Evolutionary conservation across 2,329 filamentous ascomycete genomes (phyloP).

Genomic region (Ophiostoma piceae): DNA sequence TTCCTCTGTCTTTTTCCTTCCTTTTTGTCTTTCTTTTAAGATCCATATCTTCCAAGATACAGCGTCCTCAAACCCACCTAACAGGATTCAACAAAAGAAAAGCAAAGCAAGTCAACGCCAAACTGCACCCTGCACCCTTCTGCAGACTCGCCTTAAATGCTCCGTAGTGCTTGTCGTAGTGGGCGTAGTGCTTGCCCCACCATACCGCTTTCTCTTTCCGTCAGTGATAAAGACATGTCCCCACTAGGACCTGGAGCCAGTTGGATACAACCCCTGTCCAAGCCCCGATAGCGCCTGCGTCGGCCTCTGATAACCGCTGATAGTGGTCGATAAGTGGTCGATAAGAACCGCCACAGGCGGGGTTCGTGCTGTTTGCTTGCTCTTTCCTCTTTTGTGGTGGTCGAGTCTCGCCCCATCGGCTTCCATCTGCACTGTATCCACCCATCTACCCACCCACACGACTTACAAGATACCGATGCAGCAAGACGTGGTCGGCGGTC

Average conservation of each 20-base stretch:
- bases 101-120: too few relatives aligned
- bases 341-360: constrained; percentile 8
- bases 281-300: constrained; percentile 3
- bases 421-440: not conserved
- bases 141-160: constrained; percentile 2
- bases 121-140: not conserved
- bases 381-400: not conserved
- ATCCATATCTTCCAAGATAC: too few relatives aligned
- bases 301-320: constrained; percentile 1
- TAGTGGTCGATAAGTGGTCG: not conserved
- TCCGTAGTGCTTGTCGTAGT: not conserved
- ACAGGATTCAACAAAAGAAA: too few relatives aligned
- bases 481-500: not conserved
- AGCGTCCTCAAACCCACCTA: too few relatives aligned
- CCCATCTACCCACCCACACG: not conserved
- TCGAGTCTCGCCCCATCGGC: not conserved
- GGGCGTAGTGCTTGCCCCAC: not conserved
- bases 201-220: constrained; percentile 23
- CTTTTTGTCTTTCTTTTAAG: not conserved
- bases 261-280: constrained; percentile 10
- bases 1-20: not conserved
- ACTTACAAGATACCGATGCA: not conserved
- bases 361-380: not conserved
- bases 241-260: not conserved
- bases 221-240: constrained; percentile 6